Conservation (phyloP, 192 early-diverging fungal genomes). For the Podila epigama region DNA sequence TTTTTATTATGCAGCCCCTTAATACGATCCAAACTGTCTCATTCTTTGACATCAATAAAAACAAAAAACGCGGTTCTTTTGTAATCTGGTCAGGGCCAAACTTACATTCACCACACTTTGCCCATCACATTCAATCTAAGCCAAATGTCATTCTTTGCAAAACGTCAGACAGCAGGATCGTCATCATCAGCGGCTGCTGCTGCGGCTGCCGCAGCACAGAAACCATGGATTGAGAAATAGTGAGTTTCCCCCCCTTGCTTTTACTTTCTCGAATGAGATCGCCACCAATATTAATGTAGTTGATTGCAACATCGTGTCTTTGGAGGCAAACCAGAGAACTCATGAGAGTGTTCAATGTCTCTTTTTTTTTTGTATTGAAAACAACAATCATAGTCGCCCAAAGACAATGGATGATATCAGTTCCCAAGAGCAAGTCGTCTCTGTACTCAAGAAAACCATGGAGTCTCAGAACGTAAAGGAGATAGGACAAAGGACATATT, state of each 20-base stretch:
- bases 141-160: conserved; percentile 37
- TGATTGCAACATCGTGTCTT: no score
- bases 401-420: conserved; percentile 84
- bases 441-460: conserved; percentile 84
- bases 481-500: no score
- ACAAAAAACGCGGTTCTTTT: neutral
- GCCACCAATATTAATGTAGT: neutral
- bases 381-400: conserved; percentile 85
- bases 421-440: conserved; percentile 91
- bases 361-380: neutral
- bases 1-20: no score
- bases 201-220: conserved; percentile 31
- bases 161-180: conserved; percentile 21
- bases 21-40: no score
- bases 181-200: conserved; percentile 11
- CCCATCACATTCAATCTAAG: neutral
- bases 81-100: neutral
- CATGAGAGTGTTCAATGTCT: neutral
- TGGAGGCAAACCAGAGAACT: no score
- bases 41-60: no score
- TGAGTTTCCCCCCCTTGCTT: conserved; percentile 27
- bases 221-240: conserved; percentile 96
- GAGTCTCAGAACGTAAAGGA: conserved; percentile 85
- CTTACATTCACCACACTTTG: neutral
- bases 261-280: neutral